Base-by-base conservation (phyloP, 805 yeast genomes). In the Wickerhamomyces chaumierensis region DNA sequence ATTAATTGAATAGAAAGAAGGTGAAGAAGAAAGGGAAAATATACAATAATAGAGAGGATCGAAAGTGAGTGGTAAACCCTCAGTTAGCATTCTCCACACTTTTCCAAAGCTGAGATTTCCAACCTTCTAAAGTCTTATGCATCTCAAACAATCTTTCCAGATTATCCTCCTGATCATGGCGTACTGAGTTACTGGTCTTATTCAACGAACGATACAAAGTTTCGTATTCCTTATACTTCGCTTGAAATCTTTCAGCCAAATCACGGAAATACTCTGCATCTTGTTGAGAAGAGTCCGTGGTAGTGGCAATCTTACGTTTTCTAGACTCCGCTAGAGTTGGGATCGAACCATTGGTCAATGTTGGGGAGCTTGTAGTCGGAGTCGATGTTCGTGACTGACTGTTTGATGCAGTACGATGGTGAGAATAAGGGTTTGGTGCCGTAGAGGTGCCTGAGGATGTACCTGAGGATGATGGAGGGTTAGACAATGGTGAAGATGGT, bases 51-150 rank as follows among this genome's bases (percentile, higher is more conserved):
- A n/a, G n/a, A n/a, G n/a, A n/a, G n/a, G n/a, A n/a, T n/a, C n/a
- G n/a, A n/a, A n/a, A n/a, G n/a, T n/a, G n/a, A n/a, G n/a, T n/a
- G n/a, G n/a, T n/a, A n/a, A n/a, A n/a, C n/a, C n/a, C n/a, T n/a
- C n/a, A n/a, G n/a, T n/a, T n/a, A 32, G 35, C 14, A 21, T 21
- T 12, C 17, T 17, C 27, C 25, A 45, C 50, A 36, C 51, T 52
- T 42, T 67, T 71, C 79, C 79, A 73, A 16, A 76, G 58, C 46
- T 67, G 62, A 42, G 62, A 63, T 53, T 76, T 76, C 80, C 80
- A 73, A 32, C 65, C 64, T 16, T 70, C 63, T 37, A 77, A 55
- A 33, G 63, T 62, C 25, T 65, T 65, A 53, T 76, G 82, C 56
- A 76, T 50, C 37, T 67, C 67, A 48, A 66, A 61, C 36, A 76